These are phyloP conservation scores for Aspergillus pseudoterreus DNA, from an alignment of 2,329 filamentous ascomycete genomes.

Conservation along the genomic window DNA sequence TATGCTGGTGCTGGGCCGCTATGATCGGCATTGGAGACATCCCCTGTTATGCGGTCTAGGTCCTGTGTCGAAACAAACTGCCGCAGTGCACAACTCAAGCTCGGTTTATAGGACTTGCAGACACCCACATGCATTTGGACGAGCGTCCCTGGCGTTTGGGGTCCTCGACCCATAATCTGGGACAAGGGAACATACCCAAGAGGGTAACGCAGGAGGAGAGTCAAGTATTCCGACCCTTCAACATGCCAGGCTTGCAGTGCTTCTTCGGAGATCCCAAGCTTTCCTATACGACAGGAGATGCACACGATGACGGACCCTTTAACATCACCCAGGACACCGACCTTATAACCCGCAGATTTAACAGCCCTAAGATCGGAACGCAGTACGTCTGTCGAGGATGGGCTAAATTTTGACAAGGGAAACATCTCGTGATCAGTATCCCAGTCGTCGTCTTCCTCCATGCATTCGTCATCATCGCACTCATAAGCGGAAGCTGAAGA, in stretches of 20 bases:
- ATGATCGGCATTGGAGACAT: neutral
- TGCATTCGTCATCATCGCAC: constrained; percentile 19
- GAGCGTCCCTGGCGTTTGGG: neutral
- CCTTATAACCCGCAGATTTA: constrained; percentile 64
- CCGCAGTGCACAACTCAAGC: constrained; percentile 49
- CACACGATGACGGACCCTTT: constrained; percentile 55
- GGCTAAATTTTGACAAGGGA: neutral
- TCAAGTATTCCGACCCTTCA: constrained; percentile 62
- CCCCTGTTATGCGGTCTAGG: neutral
- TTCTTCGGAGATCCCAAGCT: constrained; percentile 70
- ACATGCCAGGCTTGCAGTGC: constrained; percentile 76
- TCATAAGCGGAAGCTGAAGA: constrained; percentile 5
- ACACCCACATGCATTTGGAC: constrained; percentile 67
- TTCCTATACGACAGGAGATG: constrained; percentile 65
- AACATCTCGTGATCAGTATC: constrained; percentile 9
- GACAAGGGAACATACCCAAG: constrained; percentile 60
- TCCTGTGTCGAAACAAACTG: constrained; percentile 33
- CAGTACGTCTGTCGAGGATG: constrained; percentile 31
- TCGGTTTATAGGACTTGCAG: constrained; percentile 70
- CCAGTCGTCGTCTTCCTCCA: constrained; percentile 35
- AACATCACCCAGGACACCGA: constrained; percentile 59
- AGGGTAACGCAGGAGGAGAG: constrained; percentile 66
- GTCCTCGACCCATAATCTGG: constrained; percentile 34
- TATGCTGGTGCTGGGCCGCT: constrained; percentile 30
- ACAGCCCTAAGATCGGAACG: constrained; percentile 59